Evolutionary conservation across 345 rosid genomes (phyloP).

Genomic region (Pistacia atlantica): DNA sequence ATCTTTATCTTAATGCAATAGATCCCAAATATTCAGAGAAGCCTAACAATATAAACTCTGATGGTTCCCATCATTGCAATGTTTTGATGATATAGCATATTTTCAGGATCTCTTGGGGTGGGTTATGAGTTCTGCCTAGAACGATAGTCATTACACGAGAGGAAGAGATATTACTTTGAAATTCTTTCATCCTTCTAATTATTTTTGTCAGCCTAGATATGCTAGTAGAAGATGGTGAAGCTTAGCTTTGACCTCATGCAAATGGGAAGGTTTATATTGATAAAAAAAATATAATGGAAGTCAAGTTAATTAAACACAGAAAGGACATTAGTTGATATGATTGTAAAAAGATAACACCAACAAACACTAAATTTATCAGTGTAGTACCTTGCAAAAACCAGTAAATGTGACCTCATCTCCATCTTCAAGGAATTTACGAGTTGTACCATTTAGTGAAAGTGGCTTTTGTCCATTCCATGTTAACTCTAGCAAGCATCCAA

Average conservation of each 20-base stretch:
- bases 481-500: conserved; percentile 91
- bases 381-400: conserved; percentile 82
- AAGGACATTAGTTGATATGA: neutral
- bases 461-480: conserved; percentile 94
- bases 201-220: neutral
- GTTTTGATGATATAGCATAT: neutral
- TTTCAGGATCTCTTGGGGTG: neutral
- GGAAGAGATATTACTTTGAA: neutral
- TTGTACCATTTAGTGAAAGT: conserved; percentile 56
- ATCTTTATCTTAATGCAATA: too few relatives aligned
- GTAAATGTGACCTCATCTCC: conserved; percentile 87
- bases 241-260: neutral
- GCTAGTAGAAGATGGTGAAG: neutral
- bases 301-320: neutral
- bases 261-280: neutral
- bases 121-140: neutral
- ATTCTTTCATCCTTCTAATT: neutral
- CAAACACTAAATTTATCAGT: too few relatives aligned
- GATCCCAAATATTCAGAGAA: neutral
- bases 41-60: neutral
- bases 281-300: neutral
- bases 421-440: conserved; percentile 82
- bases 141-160: neutral
- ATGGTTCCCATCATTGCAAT: neutral
- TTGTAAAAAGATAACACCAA: conserved; percentile 2